These are phyloP conservation scores for Exserohilum rostratum DNA, from an alignment of 2,329 filamentous ascomycete species.

Conservation along the genomic window DNA sequence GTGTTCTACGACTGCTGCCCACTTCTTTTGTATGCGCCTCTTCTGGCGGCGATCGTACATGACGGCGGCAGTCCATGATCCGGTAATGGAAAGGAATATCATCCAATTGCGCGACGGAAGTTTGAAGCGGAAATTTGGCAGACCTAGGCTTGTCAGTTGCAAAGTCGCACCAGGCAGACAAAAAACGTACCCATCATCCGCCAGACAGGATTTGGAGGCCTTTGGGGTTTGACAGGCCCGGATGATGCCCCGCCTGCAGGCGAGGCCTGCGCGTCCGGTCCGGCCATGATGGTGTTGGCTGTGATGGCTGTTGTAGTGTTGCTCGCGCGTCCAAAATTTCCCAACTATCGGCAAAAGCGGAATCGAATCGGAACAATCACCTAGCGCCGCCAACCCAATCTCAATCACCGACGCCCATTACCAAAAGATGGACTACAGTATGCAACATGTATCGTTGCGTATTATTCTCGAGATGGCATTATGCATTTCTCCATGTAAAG, in stretches of 20 bases:
- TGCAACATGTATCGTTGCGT: neutral
- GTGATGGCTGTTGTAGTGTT: slow-evolving; percentile 17
- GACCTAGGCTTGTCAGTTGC: slow-evolving; percentile 58
- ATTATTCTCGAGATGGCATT: neutral
- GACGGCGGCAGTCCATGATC: slow-evolving; percentile 77
- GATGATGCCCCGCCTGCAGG: slow-evolving; percentile 28
- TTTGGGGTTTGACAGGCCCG: slow-evolving; percentile 34
- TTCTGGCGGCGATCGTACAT: slow-evolving; percentile 94
- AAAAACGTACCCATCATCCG: slow-evolving; percentile 47
- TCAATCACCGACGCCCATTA: slow-evolving; percentile 3
- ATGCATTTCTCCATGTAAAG: neutral
- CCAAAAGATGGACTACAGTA: neutral
- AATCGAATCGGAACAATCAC: slow-evolving; percentile 21
- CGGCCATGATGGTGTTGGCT: slow-evolving; percentile 38
- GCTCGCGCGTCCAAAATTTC: slow-evolving; percentile 33
- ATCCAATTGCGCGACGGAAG: slow-evolving; percentile 97
- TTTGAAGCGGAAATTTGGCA: slow-evolving; percentile 81
- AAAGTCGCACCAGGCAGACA: slow-evolving; percentile 1
- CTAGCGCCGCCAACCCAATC: slow-evolving; percentile 2
- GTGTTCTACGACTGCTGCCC: slow-evolving; percentile 83
- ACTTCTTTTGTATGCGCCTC: slow-evolving; percentile 81
- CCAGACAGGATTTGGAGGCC: slow-evolving; percentile 47
- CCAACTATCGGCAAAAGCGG: slow-evolving; percentile 23
- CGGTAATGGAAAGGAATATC: slow-evolving; percentile 85
- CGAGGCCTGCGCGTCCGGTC: slow-evolving; percentile 37